Evolutionary conservation across 1,139 yeast genomes (phyloP), one percentile per base, ranked within the genome.

Genomic region (Magnusiomyces clavatus): DNA sequence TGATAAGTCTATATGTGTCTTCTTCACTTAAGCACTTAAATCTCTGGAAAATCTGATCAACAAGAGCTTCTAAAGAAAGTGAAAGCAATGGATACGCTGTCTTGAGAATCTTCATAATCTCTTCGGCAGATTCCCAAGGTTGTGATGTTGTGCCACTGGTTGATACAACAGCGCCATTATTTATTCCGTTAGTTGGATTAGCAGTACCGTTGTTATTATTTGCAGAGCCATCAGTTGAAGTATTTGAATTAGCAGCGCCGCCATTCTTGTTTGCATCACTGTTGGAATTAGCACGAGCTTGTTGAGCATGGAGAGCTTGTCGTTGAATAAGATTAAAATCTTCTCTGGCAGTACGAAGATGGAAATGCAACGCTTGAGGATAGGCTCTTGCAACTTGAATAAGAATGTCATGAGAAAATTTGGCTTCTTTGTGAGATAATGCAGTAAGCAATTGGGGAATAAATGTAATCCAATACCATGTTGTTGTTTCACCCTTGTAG

Each of bases 401-500:
- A 65, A 94, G 77, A 49, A 94, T 85, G 62, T 84, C 92, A 57
- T 95, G 82, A 1, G 92, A 96, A 66, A 88, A 76, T 53, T 82
- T 77, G 0, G 96, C 97, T 66, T 94, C 98, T 61, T 82, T 84
- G 60, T 89, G 95, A 2, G 97, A 86, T 58, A 94, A 75, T 0
- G 96, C 84, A 0, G 96, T 84, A 61, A 94, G 75, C 56, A 94
- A 75, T 68, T 94, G 98, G 2, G 98, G 98, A 61, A 94, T 89
- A 62, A 86, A 92, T 0, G 97, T 88, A 44, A 92, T 88, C 98
- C 98, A 94, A 65, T 92, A 92, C 99, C 99, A 94, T 2, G 90
- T 96, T 11, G 98, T 97, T 46, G 88, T 90, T 58, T 94, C 99
- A 19, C 98, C 97, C 58, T 94, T 80, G 67, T 87, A 92, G 51